These are phyloP conservation scores for Hypoxylon sp. DNA, from an alignment of 2,329 filamentous ascomycete genomes.

Conservation along the genomic window DNA sequence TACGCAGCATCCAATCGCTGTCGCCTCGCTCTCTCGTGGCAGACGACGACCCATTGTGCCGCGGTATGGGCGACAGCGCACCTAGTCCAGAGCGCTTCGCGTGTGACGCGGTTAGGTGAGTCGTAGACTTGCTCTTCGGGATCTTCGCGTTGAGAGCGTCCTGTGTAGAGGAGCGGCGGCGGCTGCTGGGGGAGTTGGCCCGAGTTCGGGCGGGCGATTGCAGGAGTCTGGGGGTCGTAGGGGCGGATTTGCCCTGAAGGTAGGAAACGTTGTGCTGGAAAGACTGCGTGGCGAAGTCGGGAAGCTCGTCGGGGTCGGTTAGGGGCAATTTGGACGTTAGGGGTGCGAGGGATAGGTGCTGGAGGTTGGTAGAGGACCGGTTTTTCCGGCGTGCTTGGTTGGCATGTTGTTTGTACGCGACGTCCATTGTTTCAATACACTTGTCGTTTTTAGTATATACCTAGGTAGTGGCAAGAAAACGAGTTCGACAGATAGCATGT, in stretches of 20 bases:
- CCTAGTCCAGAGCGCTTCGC: conserved; percentile 42
- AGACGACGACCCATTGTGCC: conserved; percentile 46
- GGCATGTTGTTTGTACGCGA: conserved; percentile 70
- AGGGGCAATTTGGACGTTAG: conserved; percentile 71
- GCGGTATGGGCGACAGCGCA: conserved; percentile 43
- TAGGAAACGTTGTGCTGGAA: conserved; percentile 62
- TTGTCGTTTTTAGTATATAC: not conserved
- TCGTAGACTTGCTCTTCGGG: conserved; percentile 73
- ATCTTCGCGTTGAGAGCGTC: conserved; percentile 52
- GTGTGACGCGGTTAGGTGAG: conserved; percentile 59
- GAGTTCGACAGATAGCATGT: conserved; percentile 12
- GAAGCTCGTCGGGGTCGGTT: conserved; percentile 62
- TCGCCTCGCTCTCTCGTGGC: conserved; percentile 58
- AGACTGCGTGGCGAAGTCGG: conserved; percentile 53
- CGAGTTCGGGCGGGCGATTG: conserved; percentile 65
- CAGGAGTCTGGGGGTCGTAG: conserved; percentile 72
- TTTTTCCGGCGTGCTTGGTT: conserved; percentile 68
- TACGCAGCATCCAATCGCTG: conserved; percentile 74
- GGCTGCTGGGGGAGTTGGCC: conserved; percentile 58
- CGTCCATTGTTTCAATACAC: conserved; percentile 60
- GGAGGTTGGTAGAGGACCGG: conserved; percentile 68
- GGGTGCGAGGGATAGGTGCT: conserved; percentile 72
- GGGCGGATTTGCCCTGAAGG: conserved; percentile 71
- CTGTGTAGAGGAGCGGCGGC: conserved; percentile 55
- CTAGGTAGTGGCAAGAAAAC: conserved; percentile 6